A percentile compares a stretch with the other conserved stretches of the same genome.
phyloP scores from a whole-genome alignment of 2,329 filamentous ascomycete species.

The Cordyceps fumosorosea region DNA sequence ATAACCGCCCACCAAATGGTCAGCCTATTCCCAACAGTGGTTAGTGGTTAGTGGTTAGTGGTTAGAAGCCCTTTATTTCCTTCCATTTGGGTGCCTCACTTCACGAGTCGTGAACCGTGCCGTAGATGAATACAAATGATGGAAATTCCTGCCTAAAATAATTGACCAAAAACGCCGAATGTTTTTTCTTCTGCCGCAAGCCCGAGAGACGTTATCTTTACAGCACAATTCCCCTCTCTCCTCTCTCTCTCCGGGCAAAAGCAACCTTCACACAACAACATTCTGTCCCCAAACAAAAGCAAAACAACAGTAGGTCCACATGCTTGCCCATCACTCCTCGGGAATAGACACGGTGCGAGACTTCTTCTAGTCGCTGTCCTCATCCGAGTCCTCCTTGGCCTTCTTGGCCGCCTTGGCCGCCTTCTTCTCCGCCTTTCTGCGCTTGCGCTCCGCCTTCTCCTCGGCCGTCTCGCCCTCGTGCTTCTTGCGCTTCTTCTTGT shows the following conservation, averaged over 20 bases:
- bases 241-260: background rate
- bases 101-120: background rate
- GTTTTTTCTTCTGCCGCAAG: constrained; percentile 4
- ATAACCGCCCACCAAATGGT: no score
- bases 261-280: background rate
- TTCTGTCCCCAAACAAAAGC: background rate
- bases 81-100: background rate
- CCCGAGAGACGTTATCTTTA: constrained; percentile 9
- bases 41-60: no score
- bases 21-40: no score
- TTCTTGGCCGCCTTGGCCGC: constrained; percentile 49
- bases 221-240: constrained; percentile 5
- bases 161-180: constrained; percentile 10
- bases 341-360: background rate
- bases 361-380: constrained; percentile 44
- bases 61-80: no score
- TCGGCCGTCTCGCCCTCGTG: constrained; percentile 70
- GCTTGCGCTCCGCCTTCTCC: constrained; percentile 57
- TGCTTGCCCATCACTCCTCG: constrained; percentile 7
- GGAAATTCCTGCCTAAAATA: constrained; percentile 12
- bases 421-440: constrained; percentile 55
- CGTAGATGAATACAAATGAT: background rate
- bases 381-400: constrained; percentile 44
- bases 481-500: constrained; percentile 69
- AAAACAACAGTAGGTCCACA: constrained; percentile 4